Percentiles rank a stretch among this genome's conserved stretches.
These are phyloP conservation scores for Aegilops speltoides DNA, from an alignment of 176 grass and related monocot species.

Conservation along the genomic window DNA sequence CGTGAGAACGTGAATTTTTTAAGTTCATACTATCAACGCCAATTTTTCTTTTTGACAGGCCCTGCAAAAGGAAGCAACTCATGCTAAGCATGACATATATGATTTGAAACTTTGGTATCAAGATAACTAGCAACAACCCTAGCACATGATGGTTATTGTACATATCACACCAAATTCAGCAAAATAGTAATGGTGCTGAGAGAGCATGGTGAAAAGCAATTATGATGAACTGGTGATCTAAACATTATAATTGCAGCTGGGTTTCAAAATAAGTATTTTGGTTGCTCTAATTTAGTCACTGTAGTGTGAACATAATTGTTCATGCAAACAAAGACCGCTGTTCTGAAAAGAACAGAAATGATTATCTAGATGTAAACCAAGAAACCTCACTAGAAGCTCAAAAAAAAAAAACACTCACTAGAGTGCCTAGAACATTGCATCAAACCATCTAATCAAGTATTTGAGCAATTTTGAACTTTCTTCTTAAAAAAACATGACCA, in stretches of 20 bases:
- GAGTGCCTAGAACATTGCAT: background rate
- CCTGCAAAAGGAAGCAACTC: conserved; percentile 48
- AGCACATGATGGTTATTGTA: background rate
- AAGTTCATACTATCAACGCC: conserved; percentile 84
- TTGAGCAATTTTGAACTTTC: background rate
- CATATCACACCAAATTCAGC: background rate
- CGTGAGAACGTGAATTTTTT: conserved; percentile 95
- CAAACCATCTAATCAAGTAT: background rate
- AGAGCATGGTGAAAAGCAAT: background rate
- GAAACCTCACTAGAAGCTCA: no score
- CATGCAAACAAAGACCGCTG: background rate
- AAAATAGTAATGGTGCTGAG: background rate
- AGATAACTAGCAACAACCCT: background rate
- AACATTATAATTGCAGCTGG: background rate
- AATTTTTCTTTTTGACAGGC: conserved; percentile 93
- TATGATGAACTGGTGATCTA: background rate
- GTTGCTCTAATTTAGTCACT: background rate
- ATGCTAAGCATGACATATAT: background rate
- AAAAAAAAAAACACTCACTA: no score
- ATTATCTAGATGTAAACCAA: background rate
- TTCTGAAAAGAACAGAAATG: background rate
- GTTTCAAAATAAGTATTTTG: background rate
- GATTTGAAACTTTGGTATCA: background rate
- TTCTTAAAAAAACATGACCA: background rate
- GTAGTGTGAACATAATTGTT: background rate